Conservation (phyloP, 441 rosid genomes). For the Bocquillonia castaneifolia region DNA sequence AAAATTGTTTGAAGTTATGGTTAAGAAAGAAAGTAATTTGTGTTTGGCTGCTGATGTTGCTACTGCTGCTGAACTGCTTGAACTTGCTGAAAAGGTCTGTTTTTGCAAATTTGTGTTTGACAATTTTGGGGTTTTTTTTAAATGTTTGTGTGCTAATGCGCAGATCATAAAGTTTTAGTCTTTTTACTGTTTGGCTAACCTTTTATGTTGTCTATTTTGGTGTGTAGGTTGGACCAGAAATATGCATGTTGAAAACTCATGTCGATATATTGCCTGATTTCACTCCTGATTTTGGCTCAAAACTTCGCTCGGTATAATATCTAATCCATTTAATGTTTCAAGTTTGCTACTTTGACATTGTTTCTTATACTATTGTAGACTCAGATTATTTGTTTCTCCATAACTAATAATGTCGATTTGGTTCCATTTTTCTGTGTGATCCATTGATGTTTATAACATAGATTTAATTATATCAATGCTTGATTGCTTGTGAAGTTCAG, state of each 20-base stretch:
- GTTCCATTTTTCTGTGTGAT: neutral
- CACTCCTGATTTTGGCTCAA: conserved; percentile 82
- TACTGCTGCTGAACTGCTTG: conserved; percentile 77
- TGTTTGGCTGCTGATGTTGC: conserved; percentile 93
- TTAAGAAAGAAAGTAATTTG: conserved; percentile 75
- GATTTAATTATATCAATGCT: neutral
- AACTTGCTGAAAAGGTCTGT: conserved; percentile 71
- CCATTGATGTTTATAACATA: neutral
- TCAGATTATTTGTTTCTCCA: neutral
- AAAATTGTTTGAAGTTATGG: conserved; percentile 73
- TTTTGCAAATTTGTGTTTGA: no score
- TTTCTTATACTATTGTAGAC: neutral
- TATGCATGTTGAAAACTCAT: conserved; percentile 87
- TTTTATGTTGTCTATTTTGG: conserved; percentile 16
- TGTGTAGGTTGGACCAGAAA: conserved; percentile 86
- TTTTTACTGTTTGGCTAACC: neutral
- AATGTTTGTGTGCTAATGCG: neutral
- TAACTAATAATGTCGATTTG: neutral
- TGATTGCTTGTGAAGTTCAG: conserved; percentile 3
- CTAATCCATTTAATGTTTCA: neutral
- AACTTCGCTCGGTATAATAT: conserved; percentile 59
- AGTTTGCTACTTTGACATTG: neutral
- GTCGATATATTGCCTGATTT: conserved; percentile 91
- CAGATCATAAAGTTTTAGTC: neutral
- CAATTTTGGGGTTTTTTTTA: no score